Conservation (phyloP, 2,329 filamentous ascomycete species). For the Geosmithia putterillii region DNA sequence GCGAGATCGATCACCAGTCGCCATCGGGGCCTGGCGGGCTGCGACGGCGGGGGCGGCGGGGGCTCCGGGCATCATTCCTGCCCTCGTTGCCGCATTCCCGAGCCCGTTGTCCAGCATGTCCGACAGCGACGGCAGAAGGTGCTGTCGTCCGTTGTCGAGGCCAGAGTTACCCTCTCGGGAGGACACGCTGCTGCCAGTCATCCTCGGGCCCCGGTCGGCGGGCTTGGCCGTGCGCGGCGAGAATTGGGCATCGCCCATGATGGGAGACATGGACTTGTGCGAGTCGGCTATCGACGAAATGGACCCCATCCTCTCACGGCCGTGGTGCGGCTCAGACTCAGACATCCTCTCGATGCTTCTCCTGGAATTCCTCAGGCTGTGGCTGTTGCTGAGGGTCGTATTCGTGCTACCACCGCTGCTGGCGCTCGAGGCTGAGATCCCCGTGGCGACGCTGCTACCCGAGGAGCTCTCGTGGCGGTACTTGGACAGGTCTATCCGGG, state of each 20-base stretch:
- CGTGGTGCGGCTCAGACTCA: slow-evolving; percentile 34
- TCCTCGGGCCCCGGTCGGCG: neutral
- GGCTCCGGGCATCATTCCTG: slow-evolving; percentile 14
- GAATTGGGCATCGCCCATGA: slow-evolving; percentile 25
- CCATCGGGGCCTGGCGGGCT: slow-evolving; percentile 13
- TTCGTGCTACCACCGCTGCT: slow-evolving; percentile 30
- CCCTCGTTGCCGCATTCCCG: neutral
- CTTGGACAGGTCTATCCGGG: slow-evolving; percentile 28
- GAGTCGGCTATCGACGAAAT: slow-evolving; percentile 32
- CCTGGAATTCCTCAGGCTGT: slow-evolving; percentile 21
- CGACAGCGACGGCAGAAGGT: slow-evolving; percentile 29
- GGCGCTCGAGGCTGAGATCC: slow-evolving; percentile 16
- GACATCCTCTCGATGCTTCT: slow-evolving; percentile 34
- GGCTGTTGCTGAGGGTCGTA: slow-evolving; percentile 28
- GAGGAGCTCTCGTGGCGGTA: slow-evolving; percentile 23
- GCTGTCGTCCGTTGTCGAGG: neutral
- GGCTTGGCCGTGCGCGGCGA: slow-evolving; percentile 23
- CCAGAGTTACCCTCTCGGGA: neutral
- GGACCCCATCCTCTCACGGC: slow-evolving; percentile 33
- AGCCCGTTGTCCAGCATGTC: slow-evolving; percentile 30
- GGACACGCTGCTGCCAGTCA: neutral
- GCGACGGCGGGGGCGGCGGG: slow-evolving; percentile 8
- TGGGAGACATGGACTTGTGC: slow-evolving; percentile 9
- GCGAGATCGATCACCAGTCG: slow-evolving; percentile 10
- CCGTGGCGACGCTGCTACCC: slow-evolving; percentile 26